Percentiles rank a stretch among this genome's conserved stretches.
Conservation (phyloP, 2,329 filamentous ascomycete species). For the Lachnellula arida region DNA sequence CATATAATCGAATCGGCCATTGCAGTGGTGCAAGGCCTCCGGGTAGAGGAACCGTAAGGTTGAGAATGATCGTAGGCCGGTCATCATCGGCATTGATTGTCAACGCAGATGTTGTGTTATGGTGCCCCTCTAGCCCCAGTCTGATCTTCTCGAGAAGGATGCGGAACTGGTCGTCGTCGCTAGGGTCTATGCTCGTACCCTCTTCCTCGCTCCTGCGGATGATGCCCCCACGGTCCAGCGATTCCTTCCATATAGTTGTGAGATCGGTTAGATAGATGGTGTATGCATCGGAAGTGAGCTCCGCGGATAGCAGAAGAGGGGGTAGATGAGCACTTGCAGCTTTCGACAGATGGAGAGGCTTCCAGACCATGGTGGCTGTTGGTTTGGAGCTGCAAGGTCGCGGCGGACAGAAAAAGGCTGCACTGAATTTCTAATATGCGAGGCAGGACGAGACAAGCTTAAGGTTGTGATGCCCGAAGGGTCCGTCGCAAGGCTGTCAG, state of each 20-base stretch:
- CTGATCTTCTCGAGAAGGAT: conserved; percentile 62
- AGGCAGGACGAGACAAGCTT: too few species aligned
- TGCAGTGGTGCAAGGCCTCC: conserved; percentile 55
- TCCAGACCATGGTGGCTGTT: conserved; percentile 24
- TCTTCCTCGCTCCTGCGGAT: conserved; percentile 56
- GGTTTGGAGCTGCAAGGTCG: not conserved
- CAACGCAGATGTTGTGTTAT: conserved; percentile 42
- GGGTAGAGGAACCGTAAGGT: conserved; percentile 56
- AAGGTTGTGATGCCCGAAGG: not conserved
- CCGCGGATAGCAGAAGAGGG: conserved; percentile 57
- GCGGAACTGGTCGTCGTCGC: conserved; percentile 58
- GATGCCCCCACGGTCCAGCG: conserved; percentile 56
- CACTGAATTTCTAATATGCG: too few species aligned
- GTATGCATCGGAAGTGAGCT: conserved; percentile 54
- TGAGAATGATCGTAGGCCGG: conserved; percentile 33
- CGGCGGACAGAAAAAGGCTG: too few species aligned
- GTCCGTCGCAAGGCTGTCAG: conserved; percentile 16
- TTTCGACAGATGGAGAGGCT: conserved; percentile 17
- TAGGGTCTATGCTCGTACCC: conserved; percentile 67
- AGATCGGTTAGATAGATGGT: conserved; percentile 65
- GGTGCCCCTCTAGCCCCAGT: conserved; percentile 40
- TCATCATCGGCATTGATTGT: conserved; percentile 39
- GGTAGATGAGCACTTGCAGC: conserved; percentile 41
- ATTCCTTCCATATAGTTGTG: conserved; percentile 68
- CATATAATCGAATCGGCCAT: conserved; percentile 59